Percentiles rank a stretch among this genome's conserved stretches.
These are phyloP conservation scores for Salix exigua DNA, from an alignment of 345 rosid species.

Conservation along the genomic window DNA sequence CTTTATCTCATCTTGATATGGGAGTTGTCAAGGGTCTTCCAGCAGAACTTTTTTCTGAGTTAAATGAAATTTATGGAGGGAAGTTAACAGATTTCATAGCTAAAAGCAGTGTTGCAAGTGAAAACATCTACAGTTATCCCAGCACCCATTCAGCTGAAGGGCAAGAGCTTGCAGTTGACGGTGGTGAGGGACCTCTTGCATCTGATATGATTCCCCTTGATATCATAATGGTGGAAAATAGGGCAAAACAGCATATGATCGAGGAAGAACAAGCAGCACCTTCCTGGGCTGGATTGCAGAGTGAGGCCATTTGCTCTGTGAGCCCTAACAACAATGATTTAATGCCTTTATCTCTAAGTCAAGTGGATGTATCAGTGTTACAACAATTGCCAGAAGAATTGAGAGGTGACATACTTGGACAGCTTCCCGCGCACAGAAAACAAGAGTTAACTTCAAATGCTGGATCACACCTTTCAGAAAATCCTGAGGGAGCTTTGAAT, in stretches of 20 bases:
- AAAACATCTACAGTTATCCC: slow-evolving; percentile 19
- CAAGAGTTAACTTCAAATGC: slow-evolving; percentile 35
- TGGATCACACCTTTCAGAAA: slow-evolving; percentile 25
- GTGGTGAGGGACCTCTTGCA: slow-evolving; percentile 21
- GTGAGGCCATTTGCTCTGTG: slow-evolving; percentile 12
- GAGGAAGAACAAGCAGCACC: slow-evolving; percentile 17
- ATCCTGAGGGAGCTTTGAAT: slow-evolving; percentile 26
- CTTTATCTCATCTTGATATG: slow-evolving; percentile 69
- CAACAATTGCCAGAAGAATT: slow-evolving; percentile 80
- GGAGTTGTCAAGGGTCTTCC: slow-evolving; percentile 85
- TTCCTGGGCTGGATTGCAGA: slow-evolving; percentile 29
- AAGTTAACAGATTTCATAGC: slow-evolving; percentile 56
- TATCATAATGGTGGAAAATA: slow-evolving; percentile 16
- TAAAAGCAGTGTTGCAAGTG: slow-evolving; percentile 42
- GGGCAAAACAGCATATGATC: slow-evolving; percentile 28
- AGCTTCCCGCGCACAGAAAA: slow-evolving; percentile 55
- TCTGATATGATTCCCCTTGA: slow-evolving; percentile 24
- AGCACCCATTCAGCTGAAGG: slow-evolving; percentile 17
- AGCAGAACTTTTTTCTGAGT: slow-evolving; percentile 64
- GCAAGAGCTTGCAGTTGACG: slow-evolving; percentile 19
- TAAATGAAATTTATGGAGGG: slow-evolving; percentile 79
- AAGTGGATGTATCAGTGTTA: slow-evolving; percentile 67
- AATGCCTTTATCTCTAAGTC: slow-evolving; percentile 80
- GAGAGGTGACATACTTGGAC: slow-evolving; percentile 60
- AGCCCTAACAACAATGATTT: slow-evolving; percentile 39